phyloP scores from a whole-genome alignment of 306 rosid genomes.

The Cicer judaicum region DNA sequence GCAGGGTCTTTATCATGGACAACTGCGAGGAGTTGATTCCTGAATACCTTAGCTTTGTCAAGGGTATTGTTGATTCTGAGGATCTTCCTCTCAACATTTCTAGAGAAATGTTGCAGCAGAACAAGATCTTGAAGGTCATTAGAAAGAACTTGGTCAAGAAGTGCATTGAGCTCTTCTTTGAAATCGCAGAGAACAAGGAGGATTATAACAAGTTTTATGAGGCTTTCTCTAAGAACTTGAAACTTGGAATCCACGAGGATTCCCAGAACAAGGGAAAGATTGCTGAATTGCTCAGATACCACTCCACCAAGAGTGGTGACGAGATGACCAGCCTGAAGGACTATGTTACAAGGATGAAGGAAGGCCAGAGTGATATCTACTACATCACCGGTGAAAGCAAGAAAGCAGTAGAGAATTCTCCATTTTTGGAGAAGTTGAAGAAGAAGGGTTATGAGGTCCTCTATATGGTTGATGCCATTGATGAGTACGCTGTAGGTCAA shows the following conservation, averaged over 20 bases:
- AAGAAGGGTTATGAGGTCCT: conserved; percentile 83
- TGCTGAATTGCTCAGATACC: conserved; percentile 78
- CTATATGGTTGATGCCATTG: conserved; percentile 88
- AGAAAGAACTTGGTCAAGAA: conserved; percentile 88
- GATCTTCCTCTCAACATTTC: conserved; percentile 90
- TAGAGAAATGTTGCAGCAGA: conserved; percentile 79
- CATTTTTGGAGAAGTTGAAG: conserved; percentile 84
- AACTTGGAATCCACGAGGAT: conserved; percentile 86
- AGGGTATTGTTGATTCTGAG: conserved; percentile 91
- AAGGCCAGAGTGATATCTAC: conserved; percentile 80
- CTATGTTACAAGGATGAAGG: conserved; percentile 90
- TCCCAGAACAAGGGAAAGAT: conserved; percentile 74
- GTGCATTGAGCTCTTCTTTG: conserved; percentile 79
- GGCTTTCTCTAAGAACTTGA: conserved; percentile 84
- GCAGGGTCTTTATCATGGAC: conserved; percentile 89
- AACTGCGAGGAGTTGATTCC: conserved; percentile 93
- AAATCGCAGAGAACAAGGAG: conserved; percentile 89
- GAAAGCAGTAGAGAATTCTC: conserved; percentile 87
- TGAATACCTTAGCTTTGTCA: conserved; percentile 76
- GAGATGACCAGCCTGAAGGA: conserved; percentile 88
- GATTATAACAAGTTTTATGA: conserved; percentile 89
- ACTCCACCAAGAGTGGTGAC: conserved; percentile 89
- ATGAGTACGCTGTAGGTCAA: conserved; percentile 84
- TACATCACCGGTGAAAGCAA: conserved; percentile 89
- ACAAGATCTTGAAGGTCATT: conserved; percentile 84